These are phyloP conservation scores for Sphagnum contortum DNA, from an alignment of 225 moss, liverwort and hornwort species.

Conservation along the genomic window DNA sequence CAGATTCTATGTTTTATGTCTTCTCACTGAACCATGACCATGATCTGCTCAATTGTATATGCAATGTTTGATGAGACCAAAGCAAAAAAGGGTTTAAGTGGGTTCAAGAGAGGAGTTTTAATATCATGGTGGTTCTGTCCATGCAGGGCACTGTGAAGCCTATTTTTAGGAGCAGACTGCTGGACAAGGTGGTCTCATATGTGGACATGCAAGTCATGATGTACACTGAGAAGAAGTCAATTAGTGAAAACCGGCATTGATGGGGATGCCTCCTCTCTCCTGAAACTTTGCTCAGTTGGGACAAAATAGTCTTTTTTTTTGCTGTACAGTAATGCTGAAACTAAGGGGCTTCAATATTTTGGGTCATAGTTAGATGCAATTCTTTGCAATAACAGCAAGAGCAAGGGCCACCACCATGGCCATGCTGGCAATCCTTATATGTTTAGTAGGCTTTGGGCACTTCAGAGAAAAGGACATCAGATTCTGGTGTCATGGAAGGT, in stretches of 20 bases:
- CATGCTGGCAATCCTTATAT: no score
- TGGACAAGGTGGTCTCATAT: conserved; percentile 44
- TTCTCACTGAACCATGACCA: not conserved
- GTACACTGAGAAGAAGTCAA: conserved; percentile 23
- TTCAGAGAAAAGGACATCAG: no score
- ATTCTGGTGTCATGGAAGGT: no score
- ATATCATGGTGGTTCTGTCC: not conserved
- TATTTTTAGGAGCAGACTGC: conserved; percentile 35
- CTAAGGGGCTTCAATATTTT: no score
- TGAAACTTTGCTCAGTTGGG: no score
- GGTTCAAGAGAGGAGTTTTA: not conserved
- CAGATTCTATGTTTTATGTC: not conserved
- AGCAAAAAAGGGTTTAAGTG: not conserved
- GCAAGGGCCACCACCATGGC: no score
- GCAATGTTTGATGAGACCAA: not conserved
- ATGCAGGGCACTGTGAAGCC: conserved; percentile 32
- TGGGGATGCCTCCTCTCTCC: conserved; percentile 8
- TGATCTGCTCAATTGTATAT: not conserved
- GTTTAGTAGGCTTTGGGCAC: no score
- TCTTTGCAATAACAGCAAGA: no score
- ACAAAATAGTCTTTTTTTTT: no score
- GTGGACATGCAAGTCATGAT: conserved; percentile 40
- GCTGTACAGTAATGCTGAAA: no score
- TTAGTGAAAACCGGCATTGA: conserved; percentile 30
- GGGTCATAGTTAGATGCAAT: no score